phyloP scores from a whole-genome alignment of 768 basidiomycete species.

The Holtermannia corniformis region DNA sequence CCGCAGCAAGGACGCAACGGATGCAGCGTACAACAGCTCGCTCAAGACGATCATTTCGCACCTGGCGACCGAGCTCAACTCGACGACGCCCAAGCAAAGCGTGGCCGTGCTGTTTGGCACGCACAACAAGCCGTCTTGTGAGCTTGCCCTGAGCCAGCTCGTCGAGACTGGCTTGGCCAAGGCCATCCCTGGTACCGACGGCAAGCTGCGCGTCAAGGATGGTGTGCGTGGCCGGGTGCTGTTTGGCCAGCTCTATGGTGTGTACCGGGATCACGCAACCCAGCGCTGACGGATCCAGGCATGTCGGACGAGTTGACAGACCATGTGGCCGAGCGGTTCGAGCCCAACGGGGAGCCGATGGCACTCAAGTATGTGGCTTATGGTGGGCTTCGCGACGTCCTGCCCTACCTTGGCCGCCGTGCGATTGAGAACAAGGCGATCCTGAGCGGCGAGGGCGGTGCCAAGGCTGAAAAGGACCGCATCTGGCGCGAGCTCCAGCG shows the following conservation, averaged over 20 bases:
- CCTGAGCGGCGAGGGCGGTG: conserved; percentile 58
- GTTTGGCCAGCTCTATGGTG: conserved; percentile 77
- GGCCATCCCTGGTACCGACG: conserved; percentile 24
- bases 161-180: conserved; percentile 51
- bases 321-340: conserved; percentile 53
- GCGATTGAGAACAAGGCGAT: conserved; percentile 91
- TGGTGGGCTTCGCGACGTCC: conserved; percentile 44
- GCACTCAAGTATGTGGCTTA: conserved; percentile 54
- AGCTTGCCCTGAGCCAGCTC: conserved; percentile 55
- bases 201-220: conserved; percentile 46
- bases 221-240: conserved; percentile 58
- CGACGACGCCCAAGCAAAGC: conserved; percentile 22
- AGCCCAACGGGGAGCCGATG: conserved; percentile 50
- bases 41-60: conserved; percentile 51
- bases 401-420: conserved; percentile 80
- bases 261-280: conserved; percentile 15
- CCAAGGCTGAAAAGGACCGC: conserved; percentile 53
- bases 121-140: conserved; percentile 67
- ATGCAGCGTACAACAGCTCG: conserved; percentile 61
- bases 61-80: conserved; percentile 46
- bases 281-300: conserved; percentile 46
- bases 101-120: conserved; percentile 76
- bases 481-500: conserved; percentile 52
- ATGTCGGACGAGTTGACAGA: conserved; percentile 79
- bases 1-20: conserved; percentile 47